Base-by-base conservation (phyloP, 345 rosid genomes). In the Boechera stricta region DNA sequence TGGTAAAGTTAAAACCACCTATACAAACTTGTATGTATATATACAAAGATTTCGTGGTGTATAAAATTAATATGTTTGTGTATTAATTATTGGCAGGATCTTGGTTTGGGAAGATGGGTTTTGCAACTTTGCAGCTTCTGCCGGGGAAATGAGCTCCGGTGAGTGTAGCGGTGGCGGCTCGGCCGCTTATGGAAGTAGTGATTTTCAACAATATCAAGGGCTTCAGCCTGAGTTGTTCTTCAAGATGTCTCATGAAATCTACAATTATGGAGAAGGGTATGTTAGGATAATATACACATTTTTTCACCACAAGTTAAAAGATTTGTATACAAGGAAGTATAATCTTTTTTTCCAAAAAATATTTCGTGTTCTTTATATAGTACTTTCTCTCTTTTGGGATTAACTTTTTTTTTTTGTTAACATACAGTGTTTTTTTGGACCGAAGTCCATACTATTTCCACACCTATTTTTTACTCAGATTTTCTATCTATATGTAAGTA, bases 51-150 rank as follows among this genome's bases (percentile, higher is more conserved):
- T 6, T 69, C 3, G n/a, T 44, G 13, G 66, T 62, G n/a, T 35
- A 69, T 31, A 51, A 18, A 12, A 51, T 39, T 5, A 5, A 36
- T 29, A 57, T 48, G 38, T 21, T 21, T 51, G 29, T 26, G n/a
- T 75, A 28, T 31, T 4, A 36, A 48, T 12, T 57, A 69, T 73
- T 56, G 66, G 64, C 78, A 94, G 98, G 98, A 94, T 94, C 81
- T 79, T 94, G 82, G 98, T 90, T 64, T 94, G 98, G 98, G 98
- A 94, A 81, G 98, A 94, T 83, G 98, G 98, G 61, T 94, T 90
- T 91, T 94, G 98, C 85, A 92, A 94, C 84, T 94, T 94, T 70
- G 89, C 89, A 5, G 95, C 93, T 52, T 89, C 97, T 70, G 77
- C 94, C 31, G 84, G 85, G 16, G 89, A 86, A 71, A 73, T 82